A percentile compares a stretch with the other conserved stretches of the same genome.
Evolutionary conservation across 23 red algal genomes (phyloP).

Genomic region (Gracilaria caudata): DNA sequence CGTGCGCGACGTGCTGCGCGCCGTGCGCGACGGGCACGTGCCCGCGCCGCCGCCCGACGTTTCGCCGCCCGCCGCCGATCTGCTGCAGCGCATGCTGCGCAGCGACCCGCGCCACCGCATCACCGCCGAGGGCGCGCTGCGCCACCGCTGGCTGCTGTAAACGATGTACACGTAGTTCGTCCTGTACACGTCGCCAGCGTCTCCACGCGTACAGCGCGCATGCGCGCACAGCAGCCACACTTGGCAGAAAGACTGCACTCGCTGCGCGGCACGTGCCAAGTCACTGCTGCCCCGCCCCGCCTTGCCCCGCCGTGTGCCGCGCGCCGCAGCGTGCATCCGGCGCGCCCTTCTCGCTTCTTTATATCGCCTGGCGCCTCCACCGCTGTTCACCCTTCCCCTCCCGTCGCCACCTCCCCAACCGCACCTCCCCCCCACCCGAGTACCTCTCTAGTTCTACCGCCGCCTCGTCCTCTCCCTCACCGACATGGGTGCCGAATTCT

Average conservation of each 20-base stretch:
- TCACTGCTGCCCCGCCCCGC: background rate
- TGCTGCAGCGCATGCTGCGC: slow-evolving; percentile 70
- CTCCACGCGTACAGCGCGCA: background rate
- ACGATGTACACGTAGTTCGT: too few species aligned
- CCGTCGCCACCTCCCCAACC: background rate
- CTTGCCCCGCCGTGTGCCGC: background rate
- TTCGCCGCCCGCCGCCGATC: slow-evolving; percentile 24
- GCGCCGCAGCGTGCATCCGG: too few species aligned
- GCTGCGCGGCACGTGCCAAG: background rate
- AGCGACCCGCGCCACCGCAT: slow-evolving; percentile 77
- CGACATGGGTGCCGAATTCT: slow-evolving; percentile 21
- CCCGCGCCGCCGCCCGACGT: slow-evolving; percentile 24
- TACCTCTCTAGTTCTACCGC: background rate
- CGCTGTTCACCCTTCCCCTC: too few species aligned
- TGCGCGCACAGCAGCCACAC: background rate
- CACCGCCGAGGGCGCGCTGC: slow-evolving; percentile 72
- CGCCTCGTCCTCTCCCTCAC: background rate
- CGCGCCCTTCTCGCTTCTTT: background rate
- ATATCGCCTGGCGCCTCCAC: slow-evolving; percentile 1
- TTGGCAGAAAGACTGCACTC: background rate
- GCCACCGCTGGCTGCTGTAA: slow-evolving; percentile 69
- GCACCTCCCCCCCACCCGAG: background rate
- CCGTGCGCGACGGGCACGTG: slow-evolving; percentile 45
- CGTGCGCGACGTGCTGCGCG: slow-evolving; percentile 42
- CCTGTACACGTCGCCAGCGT: slow-evolving; percentile 4